Evolutionary conservation across 371 early-diverging fungal species (phyloP).

Genomic region (Circinella minor): DNA sequence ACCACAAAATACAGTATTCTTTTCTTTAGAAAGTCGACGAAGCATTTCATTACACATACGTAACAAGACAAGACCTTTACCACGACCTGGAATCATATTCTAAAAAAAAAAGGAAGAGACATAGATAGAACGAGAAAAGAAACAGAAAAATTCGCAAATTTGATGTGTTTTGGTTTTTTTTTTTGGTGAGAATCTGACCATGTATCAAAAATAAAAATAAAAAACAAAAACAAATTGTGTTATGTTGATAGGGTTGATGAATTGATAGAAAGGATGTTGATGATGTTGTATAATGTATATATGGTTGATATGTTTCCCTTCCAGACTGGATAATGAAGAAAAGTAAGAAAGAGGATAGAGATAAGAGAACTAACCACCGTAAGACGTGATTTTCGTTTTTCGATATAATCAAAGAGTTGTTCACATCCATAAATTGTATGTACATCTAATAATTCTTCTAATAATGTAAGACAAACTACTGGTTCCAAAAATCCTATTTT

Average conservation of each 20-base stretch:
- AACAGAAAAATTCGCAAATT: not conserved
- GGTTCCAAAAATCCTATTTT: constrained; percentile 44
- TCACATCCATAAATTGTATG: constrained; percentile 67
- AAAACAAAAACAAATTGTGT: no score
- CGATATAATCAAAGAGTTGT: constrained; percentile 68
- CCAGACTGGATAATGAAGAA: not conserved
- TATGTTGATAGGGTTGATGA: no score
- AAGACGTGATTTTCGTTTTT: constrained; percentile 55
- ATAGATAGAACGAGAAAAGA: not conserved
- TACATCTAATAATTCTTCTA: constrained; percentile 73
- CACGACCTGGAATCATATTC: constrained; percentile 73
- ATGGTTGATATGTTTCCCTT: no score
- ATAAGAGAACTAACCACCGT: constrained; percentile 55
- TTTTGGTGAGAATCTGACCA: no score
- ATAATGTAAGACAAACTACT: constrained; percentile 51
- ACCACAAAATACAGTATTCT: constrained; percentile 81
- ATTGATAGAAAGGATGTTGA: no score
- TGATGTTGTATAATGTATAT: no score
- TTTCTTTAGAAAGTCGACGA: constrained; percentile 78
- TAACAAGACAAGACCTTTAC: constrained; percentile 82
- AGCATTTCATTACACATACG: constrained; percentile 85
- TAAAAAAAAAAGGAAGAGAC: constrained; percentile 21
- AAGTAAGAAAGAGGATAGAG: not conserved
- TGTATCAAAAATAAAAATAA: no score
- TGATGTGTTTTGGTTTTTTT: no score